A percentile compares a stretch with the other conserved stretches of the same genome.
phyloP scores from a whole-genome alignment of 2,329 filamentous ascomycete genomes.

The Cordyceps javanica region DNA sequence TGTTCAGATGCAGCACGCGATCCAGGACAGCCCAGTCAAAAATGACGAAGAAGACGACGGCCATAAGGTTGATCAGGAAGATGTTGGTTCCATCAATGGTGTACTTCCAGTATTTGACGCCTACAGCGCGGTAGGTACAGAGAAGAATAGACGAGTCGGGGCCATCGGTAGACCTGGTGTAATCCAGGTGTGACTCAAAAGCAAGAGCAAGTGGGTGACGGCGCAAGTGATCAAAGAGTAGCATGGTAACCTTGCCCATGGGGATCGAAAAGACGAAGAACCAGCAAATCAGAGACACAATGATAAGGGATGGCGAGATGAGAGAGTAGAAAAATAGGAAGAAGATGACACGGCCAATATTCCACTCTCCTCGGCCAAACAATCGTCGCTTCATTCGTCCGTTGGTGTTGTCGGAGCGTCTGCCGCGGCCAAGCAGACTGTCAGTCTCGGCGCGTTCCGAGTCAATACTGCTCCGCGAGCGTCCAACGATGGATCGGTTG shows the following conservation, averaged over 20 bases:
- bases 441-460: slow-evolving; percentile 80
- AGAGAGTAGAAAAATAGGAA: slow-evolving; percentile 94
- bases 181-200: slow-evolving; percentile 80
- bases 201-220: slow-evolving; percentile 88
- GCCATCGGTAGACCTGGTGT: slow-evolving; percentile 63
- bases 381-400: slow-evolving; percentile 66
- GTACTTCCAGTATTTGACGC: slow-evolving; percentile 97
- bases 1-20: slow-evolving; percentile 60
- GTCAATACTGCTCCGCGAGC: slow-evolving; percentile 81
- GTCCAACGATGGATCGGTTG: slow-evolving; percentile 74
- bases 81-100: slow-evolving; percentile 98
- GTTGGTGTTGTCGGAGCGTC: slow-evolving; percentile 43
- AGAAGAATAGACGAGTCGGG: slow-evolving; percentile 81
- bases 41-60: slow-evolving; percentile 88
- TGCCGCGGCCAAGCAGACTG: slow-evolving; percentile 66
- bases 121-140: slow-evolving; percentile 94
- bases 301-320: slow-evolving; percentile 76
- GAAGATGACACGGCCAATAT: slow-evolving; percentile 87
- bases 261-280: slow-evolving; percentile 96
- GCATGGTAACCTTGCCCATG: slow-evolving; percentile 91
- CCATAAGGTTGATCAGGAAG: slow-evolving; percentile 95
- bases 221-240: slow-evolving; percentile 85
- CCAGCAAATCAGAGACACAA: slow-evolving; percentile 89
- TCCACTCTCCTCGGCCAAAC: slow-evolving; percentile 96
- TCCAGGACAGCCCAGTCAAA: slow-evolving; percentile 83